Evolutionary conservation across 495 filamentous ascomycete species (phyloP).

Genomic region (Aspergillus conjunctus): DNA sequence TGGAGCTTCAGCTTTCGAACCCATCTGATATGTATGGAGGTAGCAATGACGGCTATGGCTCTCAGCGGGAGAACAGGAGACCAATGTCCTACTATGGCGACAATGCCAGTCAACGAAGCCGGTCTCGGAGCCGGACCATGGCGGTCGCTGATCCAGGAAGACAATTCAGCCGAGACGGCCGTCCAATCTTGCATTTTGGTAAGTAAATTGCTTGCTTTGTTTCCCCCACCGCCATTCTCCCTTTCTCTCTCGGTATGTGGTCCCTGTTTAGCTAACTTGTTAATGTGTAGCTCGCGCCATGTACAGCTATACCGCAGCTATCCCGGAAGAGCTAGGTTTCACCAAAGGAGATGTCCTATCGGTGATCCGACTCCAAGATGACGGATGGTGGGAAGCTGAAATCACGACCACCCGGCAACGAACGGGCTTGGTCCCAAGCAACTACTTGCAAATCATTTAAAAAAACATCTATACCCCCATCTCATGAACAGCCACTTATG

Average conservation of each 20-base stretch:
- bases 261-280: slow-evolving; percentile 17
- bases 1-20: slow-evolving; percentile 78
- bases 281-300: slow-evolving; percentile 75
- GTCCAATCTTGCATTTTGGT: slow-evolving; percentile 90
- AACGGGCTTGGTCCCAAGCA: slow-evolving; percentile 90
- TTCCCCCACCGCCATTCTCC: neutral
- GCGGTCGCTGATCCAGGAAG: slow-evolving; percentile 59
- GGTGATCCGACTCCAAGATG: slow-evolving; percentile 89
- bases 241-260: neutral
- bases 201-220: slow-evolving; percentile 42
- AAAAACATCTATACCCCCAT: neutral
- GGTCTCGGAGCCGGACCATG: slow-evolving; percentile 79
- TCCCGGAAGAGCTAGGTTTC: slow-evolving; percentile 93
- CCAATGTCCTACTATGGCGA: slow-evolving; percentile 66
- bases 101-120: slow-evolving; percentile 44
- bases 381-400: slow-evolving; percentile 99
- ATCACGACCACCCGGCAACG: slow-evolving; percentile 73
- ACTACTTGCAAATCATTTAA: slow-evolving; percentile 78
- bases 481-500: slow-evolving; percentile 33
- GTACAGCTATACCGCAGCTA: slow-evolving; percentile 92
- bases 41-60: slow-evolving; percentile 55
- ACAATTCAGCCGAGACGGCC: slow-evolving; percentile 82
- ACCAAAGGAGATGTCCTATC: slow-evolving; percentile 89
- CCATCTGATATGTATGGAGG: slow-evolving; percentile 51
- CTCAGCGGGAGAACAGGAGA: slow-evolving; percentile 44